Evolutionary conservation across 1,139 yeast genomes (phyloP), one percentile per base, ranked within the genome.

Genomic region (Saccharomycopsis phalli): DNA sequence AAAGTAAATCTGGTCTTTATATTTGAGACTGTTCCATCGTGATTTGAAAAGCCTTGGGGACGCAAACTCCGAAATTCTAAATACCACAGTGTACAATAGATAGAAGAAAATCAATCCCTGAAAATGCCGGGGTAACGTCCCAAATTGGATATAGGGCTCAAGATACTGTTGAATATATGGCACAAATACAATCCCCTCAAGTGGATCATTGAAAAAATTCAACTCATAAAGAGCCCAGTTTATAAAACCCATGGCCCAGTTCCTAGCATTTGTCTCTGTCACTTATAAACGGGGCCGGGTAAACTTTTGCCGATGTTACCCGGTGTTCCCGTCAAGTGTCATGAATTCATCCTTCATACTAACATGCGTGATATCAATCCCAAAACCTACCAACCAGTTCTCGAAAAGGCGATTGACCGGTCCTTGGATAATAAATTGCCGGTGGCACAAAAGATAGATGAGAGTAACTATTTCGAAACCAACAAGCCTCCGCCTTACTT

Each of bases 401-500:
- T 86, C 0, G 67, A 65, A 2, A 60, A 79, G 10, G 96, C 96
- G 8, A 82, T 88, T 34, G 94, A 87, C 57, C 68, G 95, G 40
- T 57, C 71, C 1, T 68, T 78, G 4, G 86, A 83, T 2, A 84
- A 77, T 45, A 3, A n/a, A 13, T 78, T 80, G 55, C 93, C 93
- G 0, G 81, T 83, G 2, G 95, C 96, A 0, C 71, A 74, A 41
- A 60, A 70, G 4, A 61, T 66, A 5, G 95, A 83, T 49, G 96
- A 87, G 55, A 83, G 79, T 47, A 62, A 63, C 40, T 88, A 84
- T 59, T 88, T 88, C 61, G 64, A 66, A 36, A 65, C 72, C 37
- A 88, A 84, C 55, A 69, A 68, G 2, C 75, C 86, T 3, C 98
- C 98, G 4, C 55, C 66, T 1, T 87, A 91, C 56, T 65, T 91